These are phyloP conservation scores for Lathyrus tuberosus DNA, from an alignment of 306 rosid species.

Conservation along the genomic window DNA sequence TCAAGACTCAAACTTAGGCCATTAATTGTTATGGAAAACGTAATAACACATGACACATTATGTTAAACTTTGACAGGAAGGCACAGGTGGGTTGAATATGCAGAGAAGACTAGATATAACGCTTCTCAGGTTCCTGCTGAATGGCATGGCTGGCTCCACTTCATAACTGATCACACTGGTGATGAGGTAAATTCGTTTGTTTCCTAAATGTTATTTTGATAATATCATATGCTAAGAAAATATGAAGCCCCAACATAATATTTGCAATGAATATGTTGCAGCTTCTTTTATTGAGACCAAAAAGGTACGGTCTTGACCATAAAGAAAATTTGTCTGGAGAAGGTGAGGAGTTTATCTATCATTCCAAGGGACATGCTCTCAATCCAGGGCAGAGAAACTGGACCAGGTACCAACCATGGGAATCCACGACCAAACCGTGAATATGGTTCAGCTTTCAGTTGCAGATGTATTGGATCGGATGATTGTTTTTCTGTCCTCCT, in stretches of 20 bases:
- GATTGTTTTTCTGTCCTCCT: conserved; percentile 22
- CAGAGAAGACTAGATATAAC: conserved; percentile 85
- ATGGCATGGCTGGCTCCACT: conserved; percentile 99
- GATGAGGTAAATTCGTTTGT: conserved; percentile 68
- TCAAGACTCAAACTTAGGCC: neutral
- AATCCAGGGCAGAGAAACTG: conserved; percentile 93
- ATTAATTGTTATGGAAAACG: conserved; percentile 3
- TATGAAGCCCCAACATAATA: conserved; percentile 11
- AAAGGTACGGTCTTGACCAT: conserved; percentile 84
- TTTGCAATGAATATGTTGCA: conserved; percentile 46
- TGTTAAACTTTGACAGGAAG: conserved; percentile 66
- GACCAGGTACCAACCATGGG: conserved; percentile 95
- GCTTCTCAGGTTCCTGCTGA: conserved; percentile 99
- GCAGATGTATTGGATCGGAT: conserved; percentile 19
- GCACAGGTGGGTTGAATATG: conserved; percentile 99
- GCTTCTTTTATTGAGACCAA: conserved; percentile 89
- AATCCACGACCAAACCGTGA: conserved; percentile 58
- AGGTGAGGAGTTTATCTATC: conserved; percentile 86
- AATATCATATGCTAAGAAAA: conserved; percentile 16
- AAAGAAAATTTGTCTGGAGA: conserved; percentile 88
- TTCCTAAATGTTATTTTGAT: conserved; percentile 17
- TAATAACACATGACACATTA: conserved; percentile 8
- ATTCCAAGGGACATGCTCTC: conserved; percentile 95
- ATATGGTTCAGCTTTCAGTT: conserved; percentile 26
- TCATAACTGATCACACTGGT: conserved; percentile 90